phyloP scores from a whole-genome alignment of 169 alveolate species.

The Cyclospora cayetanensis region DNA sequence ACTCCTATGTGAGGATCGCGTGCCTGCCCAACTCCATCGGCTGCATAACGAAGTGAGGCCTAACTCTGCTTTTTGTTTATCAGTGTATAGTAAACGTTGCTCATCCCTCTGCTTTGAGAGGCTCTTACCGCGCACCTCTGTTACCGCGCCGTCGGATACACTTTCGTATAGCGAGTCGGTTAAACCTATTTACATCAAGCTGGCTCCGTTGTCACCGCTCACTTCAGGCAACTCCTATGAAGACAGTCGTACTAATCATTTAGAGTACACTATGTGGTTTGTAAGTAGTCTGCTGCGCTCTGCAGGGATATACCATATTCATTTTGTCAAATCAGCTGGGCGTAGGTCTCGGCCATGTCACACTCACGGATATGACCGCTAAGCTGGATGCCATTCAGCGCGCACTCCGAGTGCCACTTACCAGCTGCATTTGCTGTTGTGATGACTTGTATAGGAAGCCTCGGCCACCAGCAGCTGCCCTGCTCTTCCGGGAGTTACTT shows the following conservation, averaged over 20 bases:
- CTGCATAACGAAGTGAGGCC: conserved; percentile 28
- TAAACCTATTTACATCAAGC: no score
- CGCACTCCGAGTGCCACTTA: conserved; percentile 55
- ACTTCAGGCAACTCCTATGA: no score
- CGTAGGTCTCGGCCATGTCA: conserved; percentile 50
- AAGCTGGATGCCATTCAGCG: conserved; percentile 55
- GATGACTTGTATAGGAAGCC: conserved; percentile 71
- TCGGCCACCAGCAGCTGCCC: conserved; percentile 53
- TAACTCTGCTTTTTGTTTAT: no score
- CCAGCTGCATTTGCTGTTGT: conserved; percentile 55
- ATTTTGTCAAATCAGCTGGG: conserved; percentile 70
- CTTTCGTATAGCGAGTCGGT: no score
- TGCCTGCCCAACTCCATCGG: background rate
- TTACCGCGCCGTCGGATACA: no score
- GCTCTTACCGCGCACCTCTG: no score
- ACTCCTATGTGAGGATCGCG: background rate
- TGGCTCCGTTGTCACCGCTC: no score
- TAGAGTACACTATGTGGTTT: background rate
- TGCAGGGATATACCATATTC: conserved; percentile 64
- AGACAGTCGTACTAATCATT: no score
- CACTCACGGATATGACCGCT: conserved; percentile 47
- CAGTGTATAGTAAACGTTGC: no score
- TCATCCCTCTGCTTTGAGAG: no score
- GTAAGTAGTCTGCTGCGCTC: background rate
- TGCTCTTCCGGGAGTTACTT: conserved; percentile 34